A percentile compares a stretch with the other conserved stretches of the same genome.
Conservation (phyloP, 75 land plant genomes). For the Isoetes taiwanensis region DNA sequence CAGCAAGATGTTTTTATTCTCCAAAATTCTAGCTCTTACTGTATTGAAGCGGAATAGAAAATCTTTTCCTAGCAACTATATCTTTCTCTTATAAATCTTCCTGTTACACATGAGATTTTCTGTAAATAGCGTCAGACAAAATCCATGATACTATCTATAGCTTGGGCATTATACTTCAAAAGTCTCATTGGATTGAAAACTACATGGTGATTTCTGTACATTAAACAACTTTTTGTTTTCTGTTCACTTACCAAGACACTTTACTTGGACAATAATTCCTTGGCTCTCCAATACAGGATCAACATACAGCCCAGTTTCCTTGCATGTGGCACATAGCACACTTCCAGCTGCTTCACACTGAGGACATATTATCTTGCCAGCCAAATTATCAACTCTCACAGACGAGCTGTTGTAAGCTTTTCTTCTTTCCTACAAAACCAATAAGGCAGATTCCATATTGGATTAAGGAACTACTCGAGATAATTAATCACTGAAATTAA, state of each 20-base stretch:
- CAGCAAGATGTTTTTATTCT: not conserved
- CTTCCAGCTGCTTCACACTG: slow-evolving; percentile 65
- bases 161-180: not conserved
- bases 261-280: slow-evolving; percentile 81
- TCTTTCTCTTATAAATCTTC: not conserved
- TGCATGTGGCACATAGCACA: slow-evolving; percentile 59
- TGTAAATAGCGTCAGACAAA: not conserved
- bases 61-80: not conserved
- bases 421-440: too few relatives aligned
- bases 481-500: too few relatives aligned
- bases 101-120: not conserved
- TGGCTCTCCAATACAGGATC: slow-evolving; percentile 92
- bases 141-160: not conserved
- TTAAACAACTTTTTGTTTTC: not conserved
- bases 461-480: too few relatives aligned
- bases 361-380: too few relatives aligned
- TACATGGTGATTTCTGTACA: not conserved
- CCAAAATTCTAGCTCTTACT: not conserved
- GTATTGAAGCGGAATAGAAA: not conserved
- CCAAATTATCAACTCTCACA: too few relatives aligned
- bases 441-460: too few relatives aligned
- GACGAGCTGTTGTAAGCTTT: too few relatives aligned
- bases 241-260: slow-evolving; percentile 49
- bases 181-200: not conserved
- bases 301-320: slow-evolving; percentile 75